Base-by-base conservation (phyloP, 306 rosid species). In the Prosopis cineraria region DNA sequence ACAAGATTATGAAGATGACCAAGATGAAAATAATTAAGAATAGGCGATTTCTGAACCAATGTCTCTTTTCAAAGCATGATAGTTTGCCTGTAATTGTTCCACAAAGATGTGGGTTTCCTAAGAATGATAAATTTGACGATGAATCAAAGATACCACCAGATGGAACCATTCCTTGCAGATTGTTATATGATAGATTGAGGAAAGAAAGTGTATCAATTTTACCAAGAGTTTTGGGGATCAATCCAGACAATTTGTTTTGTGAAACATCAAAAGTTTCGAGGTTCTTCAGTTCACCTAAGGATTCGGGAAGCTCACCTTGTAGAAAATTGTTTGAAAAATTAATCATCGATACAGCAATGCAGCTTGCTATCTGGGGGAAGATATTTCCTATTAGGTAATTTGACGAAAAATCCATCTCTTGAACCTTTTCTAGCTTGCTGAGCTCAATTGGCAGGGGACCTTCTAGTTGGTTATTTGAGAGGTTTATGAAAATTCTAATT, bases 341-440 rank as follows among this genome's bases (percentile, higher is more conserved):
- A 19, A 91, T 80, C 67, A 75, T 22, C 1, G 82, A 77, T 55
- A 88, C 74, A 11, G 90, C 94, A 84, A 88, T 83, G 79, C 94
- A 91, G 84, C 85, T 85, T 58, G 92, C 81, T 75, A 91, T 89
- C 83, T 77, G 91, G 20, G 92, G 87, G 71, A 85, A 86, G 81
- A 89, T 82, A 37, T 10, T 79, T 48, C 94, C 92, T 39, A 60
- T 83, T 31, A 91, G 85, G 70, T 81, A 43, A 63, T 91, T 91
- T 17, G 94, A 89, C 33, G 92, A 91, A 31, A 88, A 78, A 70
- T 91, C 94, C 14, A 91, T 87, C 84, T 88, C 97, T 71, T 74
- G 92, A 82, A 89, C 94, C 72, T 86, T 86, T 36, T 73, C 78
- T 39, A 88, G 80, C 75, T 91, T 91, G 86, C 92, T 89, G 69